Evolutionary conservation across 495 filamentous ascomycete genomes (phyloP), one percentile per base, ranked within the genome.

Genomic region (Daldinia caldariorum): DNA sequence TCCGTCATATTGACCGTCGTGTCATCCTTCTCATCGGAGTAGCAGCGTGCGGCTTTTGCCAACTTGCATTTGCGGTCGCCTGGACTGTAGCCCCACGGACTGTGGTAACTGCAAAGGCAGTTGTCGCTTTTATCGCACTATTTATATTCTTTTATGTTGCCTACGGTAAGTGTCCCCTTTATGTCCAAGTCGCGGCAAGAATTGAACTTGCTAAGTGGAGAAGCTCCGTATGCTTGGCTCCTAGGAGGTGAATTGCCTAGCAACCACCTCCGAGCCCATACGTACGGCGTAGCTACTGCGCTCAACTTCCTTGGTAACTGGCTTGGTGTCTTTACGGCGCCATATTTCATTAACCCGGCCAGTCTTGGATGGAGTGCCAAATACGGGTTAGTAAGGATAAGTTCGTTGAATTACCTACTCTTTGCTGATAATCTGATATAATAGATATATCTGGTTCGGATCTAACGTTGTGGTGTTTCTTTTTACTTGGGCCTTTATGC

Each of bases 301-400:
- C 57, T 85, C 16, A 81, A 81, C 14, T 86, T 84, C 67, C 69
- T 83, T 14, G 82, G 81, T 22, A 81, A 82, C 49, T 85, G 85
- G 83, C 70, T 87, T 13, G 79, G 79, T 8, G 83, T 80, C 12
- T 85, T 87, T 50, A 85, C 84, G 1, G 83, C 83, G 7, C 80
- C 85, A 14, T 87, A 87, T 66, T 86, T 88, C 68, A 87, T 88
- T 59, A 87, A 87, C 63, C 85, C 85, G 0, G 77, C 77, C 35
- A 78, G 79, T 22, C 65, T 87, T 26, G 69, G 71, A 26, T 81
- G 79, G 80, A 76, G 76, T 10, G 74, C 81, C 0, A 80, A 80
- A 65, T 83, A 83, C 54, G 80, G 79, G 67, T 79, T 31, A 12
- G 72, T 69, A 5, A 41, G 8, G n/a, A 38, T 8, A 50, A 34